Base-by-base conservation (phyloP, 495 filamentous ascomycete species). In the Xylaria venustula region DNA sequence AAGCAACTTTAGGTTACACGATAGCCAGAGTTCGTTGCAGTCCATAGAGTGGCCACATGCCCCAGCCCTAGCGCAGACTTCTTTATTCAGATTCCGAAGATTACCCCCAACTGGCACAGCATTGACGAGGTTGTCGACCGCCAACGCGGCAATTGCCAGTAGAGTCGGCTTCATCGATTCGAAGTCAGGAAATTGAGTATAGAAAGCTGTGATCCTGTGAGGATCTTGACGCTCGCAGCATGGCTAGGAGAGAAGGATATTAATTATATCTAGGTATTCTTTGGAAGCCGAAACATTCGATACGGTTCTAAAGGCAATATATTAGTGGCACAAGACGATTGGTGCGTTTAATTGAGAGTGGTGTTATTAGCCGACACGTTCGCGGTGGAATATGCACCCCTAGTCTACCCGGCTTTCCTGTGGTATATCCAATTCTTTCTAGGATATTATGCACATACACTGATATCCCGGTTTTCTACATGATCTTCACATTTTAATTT, bases 1-100 rank as follows among this genome's bases (percentile, higher is more conserved):
- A 2, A 58, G 44, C 28, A 60, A 28, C 37, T 60, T 44, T 15
- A 60, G 19, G 26, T 54, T 60, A 23, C 58, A 60, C 20, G 58
- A 45, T 26, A 54, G 28, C 36, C 49, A 46, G 19, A 54, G 49
- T 17, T 52, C 41, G 12, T 34, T 54, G 30, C 58, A 53, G 7
- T 60, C 58, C 23, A 53, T 60, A 9, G 28, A 23, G 26, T 54
- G 58, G 7, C 58, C 58, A 15, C 49, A 54, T 26, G 8, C 46
- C 5, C 34, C 56, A 3, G 56, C 56, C 12, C 47, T 36, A 17
- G 37, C 12, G 47, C 58, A 53, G 19, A 34, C 47, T 45, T 60
- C 45, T 40, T 52, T 25, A 32, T 60, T 54, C 58, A 54, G 58
- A 11, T 51, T 59, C 17, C 25, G 22, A 6, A 59, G 46, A 41